Evolutionary conservation across 2,329 filamentous ascomycete genomes (phyloP).

Genomic region (Aureobasidium sp.): DNA sequence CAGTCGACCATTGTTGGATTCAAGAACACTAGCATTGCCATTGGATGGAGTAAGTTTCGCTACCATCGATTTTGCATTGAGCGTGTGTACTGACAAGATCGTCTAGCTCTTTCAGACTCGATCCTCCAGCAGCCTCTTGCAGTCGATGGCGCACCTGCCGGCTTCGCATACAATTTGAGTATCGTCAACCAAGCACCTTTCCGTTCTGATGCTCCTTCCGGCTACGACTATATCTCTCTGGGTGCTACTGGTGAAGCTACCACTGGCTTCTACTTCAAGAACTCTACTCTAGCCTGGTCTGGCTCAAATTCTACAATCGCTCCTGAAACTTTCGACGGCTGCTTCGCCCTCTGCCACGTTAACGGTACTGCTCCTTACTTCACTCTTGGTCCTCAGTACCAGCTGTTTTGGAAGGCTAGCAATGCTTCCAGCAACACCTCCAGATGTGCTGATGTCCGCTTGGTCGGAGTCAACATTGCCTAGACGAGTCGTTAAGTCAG

Average conservation of each 20-base stretch:
- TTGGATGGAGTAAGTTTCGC: constrained; percentile 7
- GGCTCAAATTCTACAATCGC: neutral
- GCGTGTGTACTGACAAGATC: neutral
- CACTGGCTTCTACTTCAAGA: constrained; percentile 4
- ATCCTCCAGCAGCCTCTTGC: constrained; percentile 3
- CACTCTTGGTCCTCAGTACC: constrained; percentile 3
- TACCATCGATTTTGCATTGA: neutral
- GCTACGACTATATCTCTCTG: constrained; percentile 10
- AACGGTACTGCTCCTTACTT: constrained; percentile 15
- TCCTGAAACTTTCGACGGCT: neutral
- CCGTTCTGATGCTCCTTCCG: constrained; percentile 3
- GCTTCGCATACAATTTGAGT: constrained; percentile 6
- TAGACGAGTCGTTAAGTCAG: neutral
- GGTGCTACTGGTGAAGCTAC: neutral
- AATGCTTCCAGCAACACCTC: neutral
- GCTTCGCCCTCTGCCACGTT: constrained; percentile 9
- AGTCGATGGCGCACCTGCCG: neutral
- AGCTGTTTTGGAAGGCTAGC: constrained; percentile 10
- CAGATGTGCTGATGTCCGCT: constrained; percentile 10
- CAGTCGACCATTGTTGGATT: neutral
- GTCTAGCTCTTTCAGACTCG: neutral
- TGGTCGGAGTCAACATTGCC: constrained; percentile 8
- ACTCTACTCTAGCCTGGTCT: neutral
- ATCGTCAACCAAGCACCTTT: neutral
- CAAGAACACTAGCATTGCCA: neutral